Percentiles rank a stretch among this genome's conserved stretches.
These are phyloP conservation scores for Ustilago trichophora DNA, from an alignment of 1,284 basidiomycete genomes.

Conservation along the genomic window DNA sequence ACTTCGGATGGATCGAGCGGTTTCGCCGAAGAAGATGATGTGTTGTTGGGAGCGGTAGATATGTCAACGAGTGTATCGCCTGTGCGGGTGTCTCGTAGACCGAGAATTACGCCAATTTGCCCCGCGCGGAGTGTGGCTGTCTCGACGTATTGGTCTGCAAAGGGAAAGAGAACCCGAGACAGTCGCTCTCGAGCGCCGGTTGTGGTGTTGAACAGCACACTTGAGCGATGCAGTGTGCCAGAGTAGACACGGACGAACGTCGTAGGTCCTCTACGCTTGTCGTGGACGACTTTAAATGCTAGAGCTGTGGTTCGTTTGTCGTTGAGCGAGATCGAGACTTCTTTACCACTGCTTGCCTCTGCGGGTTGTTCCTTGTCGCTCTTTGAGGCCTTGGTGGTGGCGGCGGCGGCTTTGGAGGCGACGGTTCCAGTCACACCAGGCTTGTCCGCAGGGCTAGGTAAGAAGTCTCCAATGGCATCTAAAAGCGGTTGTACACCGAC, in stretches of 20 bases:
- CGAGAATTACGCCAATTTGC: slow-evolving; percentile 83
- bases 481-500: slow-evolving; percentile 82
- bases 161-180: slow-evolving; percentile 80
- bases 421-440: slow-evolving; percentile 24
- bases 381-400: no score
- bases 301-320: slow-evolving; percentile 66
- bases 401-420: background rate
- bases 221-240: slow-evolving; percentile 73
- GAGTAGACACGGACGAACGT: slow-evolving; percentile 89
- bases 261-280: slow-evolving; percentile 85
- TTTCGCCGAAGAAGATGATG: slow-evolving; percentile 64
- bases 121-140: slow-evolving; percentile 81
- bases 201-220: slow-evolving; percentile 76
- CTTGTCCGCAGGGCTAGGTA: slow-evolving; percentile 75
- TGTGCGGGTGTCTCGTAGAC: slow-evolving; percentile 82
- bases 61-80: slow-evolving; percentile 78
- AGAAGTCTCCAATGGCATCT: slow-evolving; percentile 80
- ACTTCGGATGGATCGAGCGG: slow-evolving; percentile 3
- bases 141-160: slow-evolving; percentile 80
- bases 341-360: slow-evolving; percentile 50
- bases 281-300: slow-evolving; percentile 90
- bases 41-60: slow-evolving; percentile 9
- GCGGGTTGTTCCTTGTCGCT: background rate
- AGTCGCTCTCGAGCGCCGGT: slow-evolving; percentile 77
- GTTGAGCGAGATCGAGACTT: slow-evolving; percentile 35